These are phyloP conservation scores for Huntiella moniliformis DNA, from an alignment of 2,329 filamentous ascomycete species.

Conservation along the genomic window DNA sequence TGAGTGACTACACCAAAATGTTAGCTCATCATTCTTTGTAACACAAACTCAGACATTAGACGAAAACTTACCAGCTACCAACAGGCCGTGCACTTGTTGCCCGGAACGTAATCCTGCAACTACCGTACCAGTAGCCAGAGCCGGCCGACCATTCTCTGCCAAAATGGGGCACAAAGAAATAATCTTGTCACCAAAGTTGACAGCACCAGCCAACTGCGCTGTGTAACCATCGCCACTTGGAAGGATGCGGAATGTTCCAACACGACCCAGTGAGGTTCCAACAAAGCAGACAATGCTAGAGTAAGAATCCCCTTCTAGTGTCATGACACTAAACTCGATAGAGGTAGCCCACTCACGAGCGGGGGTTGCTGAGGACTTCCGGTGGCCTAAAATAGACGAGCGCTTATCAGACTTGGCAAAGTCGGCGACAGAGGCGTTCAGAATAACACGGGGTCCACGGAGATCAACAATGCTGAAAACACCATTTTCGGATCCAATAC, in stretches of 20 bases:
- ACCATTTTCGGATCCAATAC: slow-evolving; percentile 68
- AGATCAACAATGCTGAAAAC: slow-evolving; percentile 70
- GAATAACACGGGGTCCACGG: slow-evolving; percentile 70
- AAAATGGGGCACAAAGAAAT: slow-evolving; percentile 66
- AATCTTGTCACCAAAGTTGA: slow-evolving; percentile 47
- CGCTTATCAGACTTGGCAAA: slow-evolving; percentile 62
- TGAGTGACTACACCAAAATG: slow-evolving; percentile 29
- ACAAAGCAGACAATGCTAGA: slow-evolving; percentile 88
- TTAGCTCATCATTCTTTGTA: not conserved
- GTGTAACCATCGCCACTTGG: slow-evolving; percentile 57
- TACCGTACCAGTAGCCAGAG: slow-evolving; percentile 52
- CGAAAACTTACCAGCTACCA: slow-evolving; percentile 47
- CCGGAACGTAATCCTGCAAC: slow-evolving; percentile 65
- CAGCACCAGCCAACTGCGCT: slow-evolving; percentile 50
- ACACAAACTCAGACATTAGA: not conserved
- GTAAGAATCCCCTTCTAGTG: slow-evolving; percentile 80
- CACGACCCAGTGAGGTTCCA: slow-evolving; percentile 66
- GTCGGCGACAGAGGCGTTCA: slow-evolving; percentile 51
- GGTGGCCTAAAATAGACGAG: slow-evolving; percentile 35
- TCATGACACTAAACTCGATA: slow-evolving; percentile 87
- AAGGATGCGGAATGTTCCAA: slow-evolving; percentile 79
- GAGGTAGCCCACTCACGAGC: slow-evolving; percentile 56
- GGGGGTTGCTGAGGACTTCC: slow-evolving; percentile 14
- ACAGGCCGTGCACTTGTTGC: slow-evolving; percentile 54
- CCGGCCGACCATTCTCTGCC: slow-evolving; percentile 55